Evolutionary conservation across 768 basidiomycete genomes (phyloP), one percentile per base, ranked within the genome.

Genomic region (Crucibulum laeve): DNA sequence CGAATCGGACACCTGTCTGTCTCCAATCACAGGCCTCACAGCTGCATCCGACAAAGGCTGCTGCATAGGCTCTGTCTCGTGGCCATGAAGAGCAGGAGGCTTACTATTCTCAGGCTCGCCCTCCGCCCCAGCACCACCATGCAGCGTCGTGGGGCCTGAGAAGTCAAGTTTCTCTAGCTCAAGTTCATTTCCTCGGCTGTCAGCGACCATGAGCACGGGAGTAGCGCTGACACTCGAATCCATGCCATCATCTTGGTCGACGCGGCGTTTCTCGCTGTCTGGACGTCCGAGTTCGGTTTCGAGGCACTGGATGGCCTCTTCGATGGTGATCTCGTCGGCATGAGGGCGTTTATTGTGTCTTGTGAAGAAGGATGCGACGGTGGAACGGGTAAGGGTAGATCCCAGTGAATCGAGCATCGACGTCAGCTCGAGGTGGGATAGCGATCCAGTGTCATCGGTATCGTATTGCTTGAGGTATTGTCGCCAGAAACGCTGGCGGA

Each of bases 401-500:
- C 93, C 93, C 26, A 99, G 82, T 1, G 94, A 95, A 66, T 97
- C 95, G 33, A 99, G 84, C 89, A 97, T 93, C 8, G 89, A 89
- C 0, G 87, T 89, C 24, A 96, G 73, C 62, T 98, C 96, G 43
- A 94, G 68, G 48, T 84, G 83, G 0, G 91, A 92, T 30, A 94
- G 65, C 1, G 75, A 60, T 17, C 68, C 67, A 0, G 82, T 87
- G 48, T 93, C 89, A 61, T 94, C 92, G 0, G 83, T 76, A 53
- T 96, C 94, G 63, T 97, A 98, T 52, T 94, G 87, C 40, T 78
- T 77, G 30, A 95, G 76, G 60, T 91, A 93, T 50, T 88, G 83
- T 1, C 81, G 71, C 93, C 93, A 96, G 72, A 94, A 93, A 2
- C 79, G 80, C 55, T 92, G 91, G 0, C 91, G 87, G 6, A 95